phyloP scores from a whole-genome alignment of 768 basidiomycete species.

The Phylloporus rhodoxanthus region DNA sequence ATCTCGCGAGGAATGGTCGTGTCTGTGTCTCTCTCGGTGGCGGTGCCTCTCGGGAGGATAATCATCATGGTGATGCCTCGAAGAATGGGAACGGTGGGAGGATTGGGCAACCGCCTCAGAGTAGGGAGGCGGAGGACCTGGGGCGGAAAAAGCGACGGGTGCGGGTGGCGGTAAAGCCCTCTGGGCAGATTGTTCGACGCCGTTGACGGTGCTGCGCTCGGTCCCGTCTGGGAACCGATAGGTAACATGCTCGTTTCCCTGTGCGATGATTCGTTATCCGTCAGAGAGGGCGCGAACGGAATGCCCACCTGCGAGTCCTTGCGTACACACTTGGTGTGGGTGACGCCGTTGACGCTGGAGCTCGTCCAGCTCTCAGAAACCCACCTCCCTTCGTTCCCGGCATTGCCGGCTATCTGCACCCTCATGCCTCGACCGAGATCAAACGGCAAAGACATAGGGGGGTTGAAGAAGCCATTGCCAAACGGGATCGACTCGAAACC shows the following conservation, averaged over 20 bases:
- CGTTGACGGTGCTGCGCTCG: conserved; percentile 62
- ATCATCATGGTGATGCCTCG: conserved; percentile 14
- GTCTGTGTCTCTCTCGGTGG: conserved; percentile 11
- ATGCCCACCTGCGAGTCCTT: conserved; percentile 53
- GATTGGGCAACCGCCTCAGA: conserved; percentile 12
- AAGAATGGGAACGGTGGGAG: conserved; percentile 13
- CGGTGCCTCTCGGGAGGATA: conserved; percentile 8
- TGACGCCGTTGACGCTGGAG: conserved; percentile 61
- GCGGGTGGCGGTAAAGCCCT: conserved; percentile 13
- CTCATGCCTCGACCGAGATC: conserved; percentile 14
- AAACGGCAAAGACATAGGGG: conserved; percentile 7
- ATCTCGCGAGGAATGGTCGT: conserved; percentile 8
- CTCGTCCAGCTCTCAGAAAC: conserved; percentile 52
- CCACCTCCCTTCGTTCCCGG: conserved; percentile 31
- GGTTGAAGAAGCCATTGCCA: conserved; percentile 11
- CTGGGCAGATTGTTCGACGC: conserved; percentile 39
- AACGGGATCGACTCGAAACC: conserved; percentile 12
- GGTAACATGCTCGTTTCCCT: conserved; percentile 75
- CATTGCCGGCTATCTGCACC: conserved; percentile 9
- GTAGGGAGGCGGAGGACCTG: conserved; percentile 17
- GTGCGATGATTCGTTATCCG: conserved; percentile 1
- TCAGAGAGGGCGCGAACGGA: not conserved
- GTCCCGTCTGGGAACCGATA: conserved; percentile 63
- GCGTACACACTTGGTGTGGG: conserved; percentile 49
- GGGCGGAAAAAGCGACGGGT: not conserved